phyloP scores from a whole-genome alignment of 2,329 filamentous ascomycete genomes.

The Trichocomaceae sp. region DNA sequence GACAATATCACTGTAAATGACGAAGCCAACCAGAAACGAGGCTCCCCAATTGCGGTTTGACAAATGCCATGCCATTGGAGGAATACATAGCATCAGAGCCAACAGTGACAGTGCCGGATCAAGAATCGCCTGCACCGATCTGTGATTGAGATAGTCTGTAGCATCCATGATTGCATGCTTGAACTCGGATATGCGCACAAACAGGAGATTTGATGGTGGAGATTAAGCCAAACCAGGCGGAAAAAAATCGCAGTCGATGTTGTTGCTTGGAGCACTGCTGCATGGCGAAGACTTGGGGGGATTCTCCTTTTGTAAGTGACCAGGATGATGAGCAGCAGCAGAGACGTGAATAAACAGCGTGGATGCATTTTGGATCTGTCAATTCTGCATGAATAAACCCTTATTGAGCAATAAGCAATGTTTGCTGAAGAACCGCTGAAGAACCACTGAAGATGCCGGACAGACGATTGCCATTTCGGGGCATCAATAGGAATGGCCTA shows the following conservation, averaged over 20 bases:
- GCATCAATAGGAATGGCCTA: slow-evolving; percentile 6
- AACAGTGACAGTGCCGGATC: slow-evolving; percentile 47
- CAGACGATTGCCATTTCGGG: slow-evolving; percentile 1
- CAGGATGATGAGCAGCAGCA: not conserved
- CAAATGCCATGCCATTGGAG: slow-evolving; percentile 55
- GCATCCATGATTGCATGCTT: not conserved
- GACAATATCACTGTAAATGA: slow-evolving; percentile 51
- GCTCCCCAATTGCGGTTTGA: slow-evolving; percentile 56
- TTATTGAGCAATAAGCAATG: not conserved
- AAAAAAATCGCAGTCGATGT: not conserved
- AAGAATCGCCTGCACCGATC: slow-evolving; percentile 25
- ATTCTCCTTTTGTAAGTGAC: not conserved
- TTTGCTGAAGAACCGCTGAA: not conserved
- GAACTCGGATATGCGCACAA: not conserved
- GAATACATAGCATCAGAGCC: slow-evolving; percentile 47
- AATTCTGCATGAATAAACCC: slow-evolving; percentile 4
- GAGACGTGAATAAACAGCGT: not conserved
- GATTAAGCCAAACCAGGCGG: not conserved
- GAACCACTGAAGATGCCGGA: not conserved
- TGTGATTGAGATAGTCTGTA: not conserved
- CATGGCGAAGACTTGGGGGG: not conserved
- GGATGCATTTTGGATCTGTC: slow-evolving; percentile 1
- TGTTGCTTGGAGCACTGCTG: not conserved
- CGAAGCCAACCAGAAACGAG: slow-evolving; percentile 51
- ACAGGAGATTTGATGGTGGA: not conserved